Evolutionary conservation across 345 rosid genomes (phyloP).

Genomic region (Linum usitatissimum): DNA sequence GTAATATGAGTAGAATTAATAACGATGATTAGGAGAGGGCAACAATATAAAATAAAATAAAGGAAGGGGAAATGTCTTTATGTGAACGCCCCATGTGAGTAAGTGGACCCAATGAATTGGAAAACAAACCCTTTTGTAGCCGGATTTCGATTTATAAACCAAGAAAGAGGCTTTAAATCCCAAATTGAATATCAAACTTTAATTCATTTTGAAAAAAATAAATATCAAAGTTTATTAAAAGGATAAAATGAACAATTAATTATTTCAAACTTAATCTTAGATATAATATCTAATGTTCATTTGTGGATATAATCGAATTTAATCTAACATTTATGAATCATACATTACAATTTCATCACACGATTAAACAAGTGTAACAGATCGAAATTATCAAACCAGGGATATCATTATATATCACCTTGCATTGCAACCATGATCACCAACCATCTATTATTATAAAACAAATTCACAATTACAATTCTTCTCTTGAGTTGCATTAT

Average conservation of each 20-base stretch:
- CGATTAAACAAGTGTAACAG: too few relatives aligned
- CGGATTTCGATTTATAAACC: slow-evolving; percentile 14
- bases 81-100: slow-evolving; percentile 41
- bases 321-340: too few relatives aligned
- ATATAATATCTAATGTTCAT: too few relatives aligned
- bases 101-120: slow-evolving; percentile 20
- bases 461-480: slow-evolving; percentile 6
- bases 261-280: too few relatives aligned
- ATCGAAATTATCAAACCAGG: too few relatives aligned
- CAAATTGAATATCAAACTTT: too few relatives aligned
- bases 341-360: too few relatives aligned
- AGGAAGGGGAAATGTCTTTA: slow-evolving; percentile 16
- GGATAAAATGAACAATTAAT: too few relatives aligned
- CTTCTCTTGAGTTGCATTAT: slow-evolving; percentile 24
- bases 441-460: slow-evolving; percentile 18
- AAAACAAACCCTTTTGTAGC: slow-evolving; percentile 2
- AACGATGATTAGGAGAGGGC: not conserved
- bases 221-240: too few relatives aligned
- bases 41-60: not conserved
- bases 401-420: slow-evolving; percentile 28
- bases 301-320: too few relatives aligned
- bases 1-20: not conserved
- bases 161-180: slow-evolving; percentile 20
- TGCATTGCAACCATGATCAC: slow-evolving; percentile 10
- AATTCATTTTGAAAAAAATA: too few relatives aligned